Conservation (phyloP, 208 protist species). For the Leishmania lainsoni region DNA sequence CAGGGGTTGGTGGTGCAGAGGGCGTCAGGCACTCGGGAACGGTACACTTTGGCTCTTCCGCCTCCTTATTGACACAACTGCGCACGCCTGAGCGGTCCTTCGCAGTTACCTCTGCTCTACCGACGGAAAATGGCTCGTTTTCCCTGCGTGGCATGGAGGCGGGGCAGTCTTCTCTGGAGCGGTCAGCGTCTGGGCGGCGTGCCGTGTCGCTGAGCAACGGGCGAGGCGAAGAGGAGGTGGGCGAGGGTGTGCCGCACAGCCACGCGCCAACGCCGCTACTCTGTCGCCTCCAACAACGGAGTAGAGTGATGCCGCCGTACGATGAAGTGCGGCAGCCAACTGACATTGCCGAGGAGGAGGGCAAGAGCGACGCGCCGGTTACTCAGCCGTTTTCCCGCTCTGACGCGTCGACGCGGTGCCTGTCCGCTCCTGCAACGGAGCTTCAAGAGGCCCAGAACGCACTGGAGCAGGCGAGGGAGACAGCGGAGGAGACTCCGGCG, state of each 20-base stretch:
- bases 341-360: not conserved
- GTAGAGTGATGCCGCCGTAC: not conserved
- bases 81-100: not conserved
- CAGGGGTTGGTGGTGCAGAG: not conserved
- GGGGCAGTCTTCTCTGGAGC: slow-evolving; percentile 18
- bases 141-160: slow-evolving; percentile 8
- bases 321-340: not conserved
- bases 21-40: not conserved
- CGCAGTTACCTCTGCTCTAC: not conserved
- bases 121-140: not conserved
- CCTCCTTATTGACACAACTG: not conserved
- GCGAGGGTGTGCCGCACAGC: slow-evolving; percentile 14
- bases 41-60: not conserved
- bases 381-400: slow-evolving; percentile 18
- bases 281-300: not conserved
- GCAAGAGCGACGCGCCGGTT: not conserved
- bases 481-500: not conserved
- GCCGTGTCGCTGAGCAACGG: not conserved
- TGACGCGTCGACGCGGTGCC: slow-evolving; percentile 9
- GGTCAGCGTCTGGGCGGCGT: not conserved
- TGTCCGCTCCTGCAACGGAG: not conserved
- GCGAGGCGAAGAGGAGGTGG: slow-evolving; percentile 4
- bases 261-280: slow-evolving; percentile 17
- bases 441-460: not conserved
- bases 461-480: not conserved